phyloP scores from a whole-genome alignment of 176 grass and related monocot species.

The Themeda triandra region DNA sequence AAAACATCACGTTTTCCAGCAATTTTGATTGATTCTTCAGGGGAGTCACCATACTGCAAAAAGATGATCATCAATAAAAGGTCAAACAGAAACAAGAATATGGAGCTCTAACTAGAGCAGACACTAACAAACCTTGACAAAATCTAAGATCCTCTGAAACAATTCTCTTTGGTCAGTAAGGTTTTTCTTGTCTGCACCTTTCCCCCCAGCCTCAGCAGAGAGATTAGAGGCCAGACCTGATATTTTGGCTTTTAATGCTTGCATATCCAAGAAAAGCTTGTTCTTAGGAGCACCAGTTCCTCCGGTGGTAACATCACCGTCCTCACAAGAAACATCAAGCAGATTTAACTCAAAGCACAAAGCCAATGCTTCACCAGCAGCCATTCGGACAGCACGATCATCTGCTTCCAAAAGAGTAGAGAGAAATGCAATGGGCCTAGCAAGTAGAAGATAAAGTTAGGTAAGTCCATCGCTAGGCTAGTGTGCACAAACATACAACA shows the following conservation, averaged over 20 bases:
- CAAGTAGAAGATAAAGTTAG: constrained; percentile 14
- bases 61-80: neutral
- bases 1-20: constrained; percentile 68
- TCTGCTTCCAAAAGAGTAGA: constrained; percentile 74
- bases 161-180: constrained; percentile 85
- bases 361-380: constrained; percentile 93
- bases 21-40: constrained; percentile 75
- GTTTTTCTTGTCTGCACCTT: constrained; percentile 97
- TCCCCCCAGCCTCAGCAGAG: constrained; percentile 78
- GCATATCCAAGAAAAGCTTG: constrained; percentile 72
- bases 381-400: constrained; percentile 88
- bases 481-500: neutral
- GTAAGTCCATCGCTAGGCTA: neutral
- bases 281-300: constrained; percentile 49
- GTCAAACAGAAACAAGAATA: neutral
- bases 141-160: constrained; percentile 87
- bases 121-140: constrained; percentile 58
- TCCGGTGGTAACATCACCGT: constrained; percentile 32
- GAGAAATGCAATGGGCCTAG: constrained; percentile 68
- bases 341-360: constrained; percentile 83
- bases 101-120: neutral
- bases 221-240: constrained; percentile 57
- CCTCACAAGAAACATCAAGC: constrained; percentile 60
- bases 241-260: constrained; percentile 88
- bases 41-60: constrained; percentile 57